Conservation (phyloP, 2,329 filamentous ascomycete genomes). For the Pezicula carpinea region DNA sequence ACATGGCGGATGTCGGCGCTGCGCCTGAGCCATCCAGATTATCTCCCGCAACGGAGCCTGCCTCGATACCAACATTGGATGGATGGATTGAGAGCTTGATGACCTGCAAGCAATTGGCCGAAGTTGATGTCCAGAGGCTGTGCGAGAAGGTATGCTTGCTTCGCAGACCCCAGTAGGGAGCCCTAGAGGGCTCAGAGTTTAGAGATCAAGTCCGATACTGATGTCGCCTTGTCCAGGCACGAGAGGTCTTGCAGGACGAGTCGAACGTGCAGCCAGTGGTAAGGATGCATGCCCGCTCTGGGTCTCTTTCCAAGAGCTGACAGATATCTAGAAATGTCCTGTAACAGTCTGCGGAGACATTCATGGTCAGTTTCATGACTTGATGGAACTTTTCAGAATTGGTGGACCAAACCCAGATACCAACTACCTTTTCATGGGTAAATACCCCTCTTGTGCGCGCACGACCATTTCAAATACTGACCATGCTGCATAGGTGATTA, state of each 20-base stretch:
- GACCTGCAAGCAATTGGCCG: conserved; percentile 95
- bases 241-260: conserved; percentile 95
- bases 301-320: conserved; percentile 27
- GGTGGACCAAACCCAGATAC: conserved; percentile 96
- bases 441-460: conserved; percentile 26
- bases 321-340: conserved; percentile 74
- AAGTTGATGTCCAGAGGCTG: conserved; percentile 90
- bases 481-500: conserved; percentile 68
- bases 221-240: conserved; percentile 55
- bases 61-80: conserved; percentile 87
- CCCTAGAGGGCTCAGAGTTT: conserved; percentile 2
- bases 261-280: conserved; percentile 99
- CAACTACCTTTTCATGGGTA: conserved; percentile 99
- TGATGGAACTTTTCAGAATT: conserved; percentile 99
- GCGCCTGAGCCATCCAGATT: conserved; percentile 74
- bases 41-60: conserved; percentile 73
- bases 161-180: conserved; percentile 13
- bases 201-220: conserved; percentile 8
- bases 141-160: conserved; percentile 81
- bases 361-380: conserved; percentile 96
- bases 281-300: conserved; percentile 34
- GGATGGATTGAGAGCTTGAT: conserved; percentile 99
- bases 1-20: conserved; percentile 97
- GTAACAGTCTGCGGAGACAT: conserved; percentile 99
- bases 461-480: conserved; percentile 12